A percentile compares a stretch with the other conserved stretches of the same genome.
phyloP scores from a whole-genome alignment of 495 filamentous ascomycete species.

The Haplographium delicatum region DNA sequence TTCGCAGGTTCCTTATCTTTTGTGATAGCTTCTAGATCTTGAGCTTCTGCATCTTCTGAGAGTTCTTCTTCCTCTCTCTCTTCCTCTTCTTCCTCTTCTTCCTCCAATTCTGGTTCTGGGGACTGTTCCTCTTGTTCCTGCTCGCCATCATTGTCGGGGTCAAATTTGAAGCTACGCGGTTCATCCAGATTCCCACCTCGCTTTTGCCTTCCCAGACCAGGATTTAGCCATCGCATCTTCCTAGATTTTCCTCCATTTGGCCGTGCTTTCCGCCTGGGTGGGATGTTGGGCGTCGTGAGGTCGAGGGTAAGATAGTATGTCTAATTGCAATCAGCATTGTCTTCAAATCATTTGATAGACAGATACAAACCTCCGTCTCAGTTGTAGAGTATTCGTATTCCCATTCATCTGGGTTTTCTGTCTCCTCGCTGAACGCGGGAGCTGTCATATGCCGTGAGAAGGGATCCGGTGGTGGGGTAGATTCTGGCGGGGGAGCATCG shows the following conservation, averaged over 20 bases:
- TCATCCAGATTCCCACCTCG: constrained; percentile 17
- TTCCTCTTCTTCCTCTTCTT: constrained; percentile 14
- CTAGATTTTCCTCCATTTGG: not conserved
- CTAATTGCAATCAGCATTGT: constrained; percentile 23
- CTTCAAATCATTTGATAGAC: not conserved
- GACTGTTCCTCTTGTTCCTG: too few relatives aligned
- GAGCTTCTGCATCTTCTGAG: not conserved
- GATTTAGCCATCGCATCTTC: constrained; percentile 24
- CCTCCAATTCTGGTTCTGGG: constrained; percentile 4
- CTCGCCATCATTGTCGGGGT: too few relatives aligned
- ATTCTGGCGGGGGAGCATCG: not conserved
- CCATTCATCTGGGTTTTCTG: constrained; percentile 46
- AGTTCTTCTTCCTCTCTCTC: not conserved
- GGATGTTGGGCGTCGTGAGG: constrained; percentile 41
- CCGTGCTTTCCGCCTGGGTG: constrained; percentile 26
- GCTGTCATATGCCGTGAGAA: not conserved
- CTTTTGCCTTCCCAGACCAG: constrained; percentile 18
- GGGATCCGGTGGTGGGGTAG: constrained; percentile 11
- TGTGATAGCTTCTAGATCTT: constrained; percentile 15
- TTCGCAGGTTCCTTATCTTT: constrained; percentile 22
- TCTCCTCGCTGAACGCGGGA: not conserved
- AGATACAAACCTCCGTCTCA: constrained; percentile 42
- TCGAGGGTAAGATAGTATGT: constrained; percentile 54
- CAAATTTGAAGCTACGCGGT: too few relatives aligned
- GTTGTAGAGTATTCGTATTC: constrained; percentile 54